Percentiles rank a stretch among this genome's conserved stretches.
Evolutionary conservation across 768 basidiomycete species (phyloP).

Genomic region (Agrocybe praecox): DNA sequence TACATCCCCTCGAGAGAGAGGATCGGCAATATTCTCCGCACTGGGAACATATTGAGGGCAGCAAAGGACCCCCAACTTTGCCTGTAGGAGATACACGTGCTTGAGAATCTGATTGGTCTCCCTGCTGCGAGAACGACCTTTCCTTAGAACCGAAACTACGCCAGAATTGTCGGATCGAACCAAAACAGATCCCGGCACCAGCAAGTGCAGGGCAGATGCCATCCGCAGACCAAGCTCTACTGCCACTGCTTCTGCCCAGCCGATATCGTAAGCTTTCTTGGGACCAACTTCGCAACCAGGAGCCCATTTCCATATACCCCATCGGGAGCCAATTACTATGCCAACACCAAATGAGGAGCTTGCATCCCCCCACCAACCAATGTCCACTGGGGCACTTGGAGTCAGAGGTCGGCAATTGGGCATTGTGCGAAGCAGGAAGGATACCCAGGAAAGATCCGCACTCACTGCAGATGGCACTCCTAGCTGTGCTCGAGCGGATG

Average conservation of each 20-base stretch:
- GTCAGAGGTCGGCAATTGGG: slow-evolving; percentile 14
- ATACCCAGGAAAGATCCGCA: slow-evolving; percentile 36
- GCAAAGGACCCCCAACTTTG: neutral
- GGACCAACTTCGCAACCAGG: slow-evolving; percentile 14
- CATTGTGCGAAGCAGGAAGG: neutral
- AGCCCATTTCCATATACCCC: slow-evolving; percentile 29
- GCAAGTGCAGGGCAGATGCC: slow-evolving; percentile 6
- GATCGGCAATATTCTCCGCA: slow-evolving; percentile 13
- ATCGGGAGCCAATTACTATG: slow-evolving; percentile 24
- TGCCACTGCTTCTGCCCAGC: slow-evolving; percentile 30
- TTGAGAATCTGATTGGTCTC: slow-evolving; percentile 18
- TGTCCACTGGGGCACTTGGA: slow-evolving; percentile 6
- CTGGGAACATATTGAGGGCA: slow-evolving; percentile 4
- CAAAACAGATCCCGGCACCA: slow-evolving; percentile 11
- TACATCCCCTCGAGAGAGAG: slow-evolving; percentile 18
- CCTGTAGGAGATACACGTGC: slow-evolving; percentile 4
- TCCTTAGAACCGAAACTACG: slow-evolving; percentile 28
- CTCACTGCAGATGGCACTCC: slow-evolving; percentile 11
- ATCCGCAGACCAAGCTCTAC: slow-evolving; percentile 24
- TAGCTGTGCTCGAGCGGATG: neutral
- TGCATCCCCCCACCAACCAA: slow-evolving; percentile 35
- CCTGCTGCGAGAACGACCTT: slow-evolving; percentile 18
- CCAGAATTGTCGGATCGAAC: slow-evolving; percentile 40
- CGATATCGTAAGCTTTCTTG: slow-evolving; percentile 19
- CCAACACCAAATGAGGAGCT: slow-evolving; percentile 44